Conservation (phyloP, 148 eudicot species). For the Fagopyrum homotropicum region DNA sequence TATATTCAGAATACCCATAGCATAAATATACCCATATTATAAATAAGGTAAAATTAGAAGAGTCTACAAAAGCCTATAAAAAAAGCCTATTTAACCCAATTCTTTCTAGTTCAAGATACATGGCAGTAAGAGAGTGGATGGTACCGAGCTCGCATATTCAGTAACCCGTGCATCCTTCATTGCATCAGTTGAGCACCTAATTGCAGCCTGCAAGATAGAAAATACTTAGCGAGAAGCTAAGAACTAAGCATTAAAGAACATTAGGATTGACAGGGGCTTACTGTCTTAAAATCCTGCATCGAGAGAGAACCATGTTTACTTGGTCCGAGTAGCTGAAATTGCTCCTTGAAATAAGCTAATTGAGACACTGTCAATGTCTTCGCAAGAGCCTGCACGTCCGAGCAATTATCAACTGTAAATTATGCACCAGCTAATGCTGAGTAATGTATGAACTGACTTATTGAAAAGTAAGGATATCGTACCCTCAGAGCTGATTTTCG, state of each 20-base stretch:
- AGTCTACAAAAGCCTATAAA: too few species aligned
- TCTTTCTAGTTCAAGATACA: background rate
- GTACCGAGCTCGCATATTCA: slow-evolving; percentile 58
- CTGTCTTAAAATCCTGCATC: slow-evolving; percentile 64
- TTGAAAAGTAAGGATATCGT: slow-evolving; percentile 20
- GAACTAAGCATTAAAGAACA: background rate
- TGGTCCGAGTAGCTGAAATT: slow-evolving; percentile 72
- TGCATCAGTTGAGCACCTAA: slow-evolving; percentile 68
- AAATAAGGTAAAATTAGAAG: too few species aligned
- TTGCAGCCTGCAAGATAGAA: slow-evolving; percentile 37
- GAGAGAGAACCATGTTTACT: slow-evolving; percentile 72
- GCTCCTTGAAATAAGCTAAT: slow-evolving; percentile 69
- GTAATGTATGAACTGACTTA: background rate
- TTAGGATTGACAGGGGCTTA: slow-evolving; percentile 21
- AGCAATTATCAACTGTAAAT: background rate
- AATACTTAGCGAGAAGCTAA: background rate
- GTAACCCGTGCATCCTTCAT: slow-evolving; percentile 85
- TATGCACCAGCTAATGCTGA: background rate
- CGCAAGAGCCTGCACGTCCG: slow-evolving; percentile 61
- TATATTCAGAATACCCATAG: too few species aligned
- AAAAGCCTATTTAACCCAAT: too few species aligned
- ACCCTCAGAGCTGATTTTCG: slow-evolving; percentile 93
- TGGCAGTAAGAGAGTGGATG: background rate
- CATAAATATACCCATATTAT: too few species aligned
- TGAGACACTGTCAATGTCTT: slow-evolving; percentile 73